Evolutionary conservation across 176 grass and related monocot genomes (phyloP).

Genomic region (Raddia distichophylla): DNA sequence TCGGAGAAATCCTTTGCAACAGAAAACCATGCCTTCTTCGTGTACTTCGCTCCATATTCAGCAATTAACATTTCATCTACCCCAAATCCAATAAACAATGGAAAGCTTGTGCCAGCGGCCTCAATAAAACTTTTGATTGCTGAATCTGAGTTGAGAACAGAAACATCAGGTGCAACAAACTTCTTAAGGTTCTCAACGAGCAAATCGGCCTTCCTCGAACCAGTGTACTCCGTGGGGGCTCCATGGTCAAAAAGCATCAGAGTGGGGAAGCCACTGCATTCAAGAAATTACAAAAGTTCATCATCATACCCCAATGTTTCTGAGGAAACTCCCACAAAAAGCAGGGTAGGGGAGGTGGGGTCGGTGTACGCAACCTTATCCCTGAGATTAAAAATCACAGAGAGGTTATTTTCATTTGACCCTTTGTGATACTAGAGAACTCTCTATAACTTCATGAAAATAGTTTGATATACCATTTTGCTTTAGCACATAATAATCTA

Average conservation of each 20-base stretch:
- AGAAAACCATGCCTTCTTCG: constrained; percentile 92
- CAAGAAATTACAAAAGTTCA: constrained; percentile 12
- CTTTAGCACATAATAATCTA: too few relatives aligned
- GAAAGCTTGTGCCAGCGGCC: constrained; percentile 57
- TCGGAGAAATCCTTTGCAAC: constrained; percentile 75
- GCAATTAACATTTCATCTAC: constrained; percentile 61
- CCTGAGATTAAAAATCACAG: too few relatives aligned
- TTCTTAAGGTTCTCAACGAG: constrained; percentile 79
- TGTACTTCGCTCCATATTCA: constrained; percentile 66
- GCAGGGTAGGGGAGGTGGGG: too few relatives aligned
- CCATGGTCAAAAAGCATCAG: constrained; percentile 89
- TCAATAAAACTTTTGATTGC: constrained; percentile 66
- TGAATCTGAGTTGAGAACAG: constrained; percentile 63
- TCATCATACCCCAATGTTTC: too few relatives aligned
- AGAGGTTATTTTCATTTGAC: too few relatives aligned
- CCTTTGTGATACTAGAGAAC: too few relatives aligned
- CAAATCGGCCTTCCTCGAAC: constrained; percentile 79
- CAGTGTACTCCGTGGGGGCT: constrained; percentile 71
- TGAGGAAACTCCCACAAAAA: too few relatives aligned
- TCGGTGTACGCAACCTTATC: too few relatives aligned
- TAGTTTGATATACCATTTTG: too few relatives aligned
- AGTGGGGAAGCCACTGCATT: constrained; percentile 84
- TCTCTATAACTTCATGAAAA: too few relatives aligned
- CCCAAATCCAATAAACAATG: constrained; percentile 83
- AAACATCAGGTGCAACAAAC: constrained; percentile 68